Base-by-base conservation (phyloP, 2,329 filamentous ascomycete genomes). In the Leptographium flavum region DNA sequence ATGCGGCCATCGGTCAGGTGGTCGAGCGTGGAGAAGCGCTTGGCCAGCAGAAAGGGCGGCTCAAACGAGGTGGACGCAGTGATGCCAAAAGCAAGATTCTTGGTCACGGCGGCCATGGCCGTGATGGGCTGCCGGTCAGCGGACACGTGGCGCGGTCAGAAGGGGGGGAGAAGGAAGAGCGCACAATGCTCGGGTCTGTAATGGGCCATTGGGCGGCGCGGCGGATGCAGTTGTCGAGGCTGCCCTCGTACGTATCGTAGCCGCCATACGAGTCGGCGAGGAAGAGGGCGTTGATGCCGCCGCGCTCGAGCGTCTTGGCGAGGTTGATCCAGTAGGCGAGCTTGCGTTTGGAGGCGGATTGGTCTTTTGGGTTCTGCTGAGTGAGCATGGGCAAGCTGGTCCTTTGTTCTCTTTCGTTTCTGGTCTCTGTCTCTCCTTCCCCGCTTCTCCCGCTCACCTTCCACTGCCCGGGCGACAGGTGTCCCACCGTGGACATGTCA, bases 241-340 rank as follows among this genome's bases (percentile, higher is more conserved):
- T 76, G 1, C 66, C 68, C 47, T 77, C 68, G 47, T 80, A 81
- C 0, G 73, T 79, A 51, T 81, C 76, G 47, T 80, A 74, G 0
- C 73, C 75, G 2, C 76, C 76, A 43, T 79, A 79, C 0, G 75
- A 80, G 52, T 83, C 79, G 0, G 79, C 79, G 4, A 83, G 36
- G 30, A 50, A 49, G 3, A 49, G 33, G 9, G 49, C 44, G 5
- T 33, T 50, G 30, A 51, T 46, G 31, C 32, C 45, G 19, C 49
- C 49, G 14, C 47, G 39, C 41, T 51, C 49, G 2, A 49, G 41
- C 3, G 31, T 43, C 31, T 51, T 46, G 15, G 49, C 49, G 11
- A 51, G 45, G 5, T 50, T 40, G 27, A 43, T 50, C 49, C 47
- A 50, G 42, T 50, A 49, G 15, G 22, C 9, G 8, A 50, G 47